Evolutionary conservation across 1,139 yeast genomes (phyloP).

Genomic region (Debaryomyces sp.): DNA sequence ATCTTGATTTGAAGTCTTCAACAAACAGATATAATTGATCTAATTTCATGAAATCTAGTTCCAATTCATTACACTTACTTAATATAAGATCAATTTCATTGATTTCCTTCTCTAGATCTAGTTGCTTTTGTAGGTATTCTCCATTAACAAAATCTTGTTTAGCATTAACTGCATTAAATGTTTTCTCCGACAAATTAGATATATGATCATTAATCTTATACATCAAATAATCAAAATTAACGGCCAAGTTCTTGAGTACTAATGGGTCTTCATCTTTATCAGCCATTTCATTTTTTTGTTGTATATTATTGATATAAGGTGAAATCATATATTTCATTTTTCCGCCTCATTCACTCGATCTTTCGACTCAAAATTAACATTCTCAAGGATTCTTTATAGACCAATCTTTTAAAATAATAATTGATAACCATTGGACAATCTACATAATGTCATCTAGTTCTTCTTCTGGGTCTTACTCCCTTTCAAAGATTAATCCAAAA

Average conservation of each 20-base stretch:
- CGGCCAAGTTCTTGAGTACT: constrained; percentile 58
- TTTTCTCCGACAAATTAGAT: constrained; percentile 38
- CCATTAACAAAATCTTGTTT: constrained; percentile 31
- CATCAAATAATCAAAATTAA: constrained; percentile 63
- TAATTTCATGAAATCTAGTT: constrained; percentile 64
- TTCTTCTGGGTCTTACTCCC: constrained; percentile 37
- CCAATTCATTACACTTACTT: constrained; percentile 55
- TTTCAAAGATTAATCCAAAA: constrained; percentile 57
- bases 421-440: constrained; percentile 8
- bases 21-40: constrained; percentile 62
- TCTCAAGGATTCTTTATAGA: neutral
- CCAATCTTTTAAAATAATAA: constrained; percentile 15
- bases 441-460: constrained; percentile 26
- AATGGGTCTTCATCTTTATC: constrained; percentile 58
- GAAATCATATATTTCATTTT: constrained; percentile 1
- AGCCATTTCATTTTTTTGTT: constrained; percentile 8
- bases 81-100: constrained; percentile 44
- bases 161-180: constrained; percentile 32
- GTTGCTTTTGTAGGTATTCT: constrained; percentile 40
- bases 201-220: constrained; percentile 61
- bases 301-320: neutral
- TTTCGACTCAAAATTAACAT: neutral
- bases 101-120: constrained; percentile 46
- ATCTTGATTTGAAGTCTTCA: constrained; percentile 37
- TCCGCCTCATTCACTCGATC: constrained; percentile 5